Base-by-base conservation (phyloP, 2,329 filamentous ascomycete genomes). In the Ophiocordyceps camponoti-rufipedis region DNA sequence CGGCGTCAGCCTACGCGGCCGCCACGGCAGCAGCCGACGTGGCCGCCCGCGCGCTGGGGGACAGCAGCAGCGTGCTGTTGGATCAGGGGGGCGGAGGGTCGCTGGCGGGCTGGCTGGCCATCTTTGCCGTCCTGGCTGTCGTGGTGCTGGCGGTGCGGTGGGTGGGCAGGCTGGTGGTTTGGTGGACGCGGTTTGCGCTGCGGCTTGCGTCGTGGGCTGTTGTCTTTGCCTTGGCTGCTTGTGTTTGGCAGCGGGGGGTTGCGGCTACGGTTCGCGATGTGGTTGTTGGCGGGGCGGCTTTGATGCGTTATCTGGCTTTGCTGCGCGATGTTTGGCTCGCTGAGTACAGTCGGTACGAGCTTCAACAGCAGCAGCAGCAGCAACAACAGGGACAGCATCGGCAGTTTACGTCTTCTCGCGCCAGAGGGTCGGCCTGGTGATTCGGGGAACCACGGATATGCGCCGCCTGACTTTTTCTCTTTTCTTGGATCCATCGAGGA, bases 131-230 rank as follows among this genome's bases (percentile, higher is more conserved):
- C 13, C 49, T 63, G 46, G 62, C 80, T 41, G 52, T 78, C 29
- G 63, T 78, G 46, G 61, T 89, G 44, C 68, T 86, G 56, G 58
- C 88, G 47, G 67, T 91, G 51, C 72, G 80, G 58, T 81, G 82
- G 65, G 66, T 86, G 16, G 77, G 79, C 49, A 74, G 85, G 48
- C 64, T 85, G 18, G 69, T 94, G 47, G 66, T 86, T 56, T 93
- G 80, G 66, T 86, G 85, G 77, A 74, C 86, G 45, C 67, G 73
- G n/a, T 57, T 94, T 46, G 69, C 70, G 11, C 59, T 85, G 50
- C 65, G 72, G 23, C 52, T 86, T 40, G 59, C 74, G 2, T 76
- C 86, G 50, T 91, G 78, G 76, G 72, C 71, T 1, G 58, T 65
- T 2, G 52, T 88, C 2, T 63, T 70, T 5, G 67, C 69, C 0